phyloP scores from a whole-genome alignment of 1,139 yeast species.

The Diutina pseudorugosa region DNA sequence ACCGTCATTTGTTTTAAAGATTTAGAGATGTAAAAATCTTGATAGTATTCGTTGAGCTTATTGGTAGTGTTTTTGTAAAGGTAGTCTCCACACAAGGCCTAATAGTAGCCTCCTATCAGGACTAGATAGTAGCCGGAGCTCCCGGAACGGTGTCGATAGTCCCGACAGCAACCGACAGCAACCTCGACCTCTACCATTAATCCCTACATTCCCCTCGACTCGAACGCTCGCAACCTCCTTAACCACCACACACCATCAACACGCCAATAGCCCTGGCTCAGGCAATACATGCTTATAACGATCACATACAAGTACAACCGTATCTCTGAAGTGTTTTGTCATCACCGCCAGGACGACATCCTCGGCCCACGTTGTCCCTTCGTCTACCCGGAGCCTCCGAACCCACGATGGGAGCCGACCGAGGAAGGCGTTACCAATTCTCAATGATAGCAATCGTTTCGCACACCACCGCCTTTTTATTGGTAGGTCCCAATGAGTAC shows the following conservation, averaged over 20 bases:
- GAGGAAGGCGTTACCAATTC: neutral
- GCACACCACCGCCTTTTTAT: too few species aligned
- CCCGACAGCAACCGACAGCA: neutral
- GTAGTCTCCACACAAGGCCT: too few species aligned
- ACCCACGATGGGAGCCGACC: too few species aligned
- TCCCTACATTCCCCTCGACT: too few species aligned
- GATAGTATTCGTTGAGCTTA: too few species aligned
- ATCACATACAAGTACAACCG: neutral
- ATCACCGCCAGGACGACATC: neutral
- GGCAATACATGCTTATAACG: neutral
- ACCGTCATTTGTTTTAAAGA: too few species aligned
- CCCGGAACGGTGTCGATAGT: neutral
- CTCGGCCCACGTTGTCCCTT: neutral
- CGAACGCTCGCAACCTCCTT: neutral
- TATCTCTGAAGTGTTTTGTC: neutral
- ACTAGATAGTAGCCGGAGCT: too few species aligned
- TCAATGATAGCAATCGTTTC: neutral
- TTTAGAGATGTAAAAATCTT: too few species aligned
- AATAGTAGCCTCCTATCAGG: too few species aligned
- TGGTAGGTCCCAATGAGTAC: neutral
- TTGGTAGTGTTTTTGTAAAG: too few species aligned
- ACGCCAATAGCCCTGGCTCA: neutral
- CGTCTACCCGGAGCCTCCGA: neutral
- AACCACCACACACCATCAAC: too few species aligned
- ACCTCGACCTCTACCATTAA: neutral